Conservation (phyloP, 352 stramenopile genomes). For the Aphanomyces astaci region DNA sequence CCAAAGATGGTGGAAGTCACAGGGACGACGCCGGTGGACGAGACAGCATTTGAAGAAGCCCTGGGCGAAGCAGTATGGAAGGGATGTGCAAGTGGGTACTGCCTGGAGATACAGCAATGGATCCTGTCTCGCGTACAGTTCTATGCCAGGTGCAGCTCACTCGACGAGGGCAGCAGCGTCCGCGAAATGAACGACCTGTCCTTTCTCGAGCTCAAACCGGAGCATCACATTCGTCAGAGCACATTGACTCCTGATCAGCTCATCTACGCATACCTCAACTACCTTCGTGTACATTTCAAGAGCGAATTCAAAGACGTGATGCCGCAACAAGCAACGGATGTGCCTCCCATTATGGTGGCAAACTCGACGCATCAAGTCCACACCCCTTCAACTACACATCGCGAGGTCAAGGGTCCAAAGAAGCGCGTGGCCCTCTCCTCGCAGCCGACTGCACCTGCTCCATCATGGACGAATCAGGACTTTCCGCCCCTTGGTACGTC, state of each 20-base stretch:
- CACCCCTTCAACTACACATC: background rate
- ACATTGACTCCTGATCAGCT: slow-evolving; percentile 9
- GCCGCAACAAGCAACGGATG: background rate
- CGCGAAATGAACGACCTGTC: background rate
- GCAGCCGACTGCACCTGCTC: background rate
- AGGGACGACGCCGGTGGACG: background rate
- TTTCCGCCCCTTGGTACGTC: slow-evolving; percentile 16
- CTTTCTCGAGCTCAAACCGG: background rate
- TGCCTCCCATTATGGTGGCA: background rate
- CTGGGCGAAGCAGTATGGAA: slow-evolving; percentile 19
- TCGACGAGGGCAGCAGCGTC: background rate
- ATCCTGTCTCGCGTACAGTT: background rate
- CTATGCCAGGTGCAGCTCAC: background rate
- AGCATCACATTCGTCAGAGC: background rate
- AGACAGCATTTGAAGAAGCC: background rate
- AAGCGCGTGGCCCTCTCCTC: background rate
- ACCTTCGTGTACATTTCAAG: slow-evolving; percentile 17
- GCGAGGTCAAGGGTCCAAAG: background rate
- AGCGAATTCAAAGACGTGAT: slow-evolving; percentile 3
- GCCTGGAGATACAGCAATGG: slow-evolving; percentile 6
- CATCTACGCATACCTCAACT: slow-evolving; percentile 17
- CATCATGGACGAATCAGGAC: slow-evolving; percentile 12
- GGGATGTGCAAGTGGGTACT: background rate
- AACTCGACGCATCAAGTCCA: background rate
- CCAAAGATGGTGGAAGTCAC: background rate